A percentile compares a stretch with the other conserved stretches of the same genome.
Evolutionary conservation across 352 stramenopile genomes (phyloP).

Genomic region (Phytophthora boehmeriae): DNA sequence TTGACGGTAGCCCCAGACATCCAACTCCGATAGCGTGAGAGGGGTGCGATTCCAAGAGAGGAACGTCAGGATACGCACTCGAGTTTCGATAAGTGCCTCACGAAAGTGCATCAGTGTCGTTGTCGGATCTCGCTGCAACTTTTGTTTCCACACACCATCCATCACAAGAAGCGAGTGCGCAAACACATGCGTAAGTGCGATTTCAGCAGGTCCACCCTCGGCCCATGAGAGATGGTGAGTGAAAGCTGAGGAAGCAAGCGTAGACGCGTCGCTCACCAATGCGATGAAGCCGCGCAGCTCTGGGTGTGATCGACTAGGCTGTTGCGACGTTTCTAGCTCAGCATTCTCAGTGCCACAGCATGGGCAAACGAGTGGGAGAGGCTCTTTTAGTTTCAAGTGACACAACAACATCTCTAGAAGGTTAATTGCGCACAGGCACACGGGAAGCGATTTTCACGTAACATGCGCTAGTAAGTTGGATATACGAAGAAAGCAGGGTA

Average conservation of each 20-base stretch:
- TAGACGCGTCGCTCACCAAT: slow-evolving; percentile 46
- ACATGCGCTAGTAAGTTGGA: slow-evolving; percentile 47
- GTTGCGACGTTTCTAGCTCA: slow-evolving; percentile 58
- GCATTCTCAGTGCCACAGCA: slow-evolving; percentile 75
- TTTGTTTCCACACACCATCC: slow-evolving; percentile 64
- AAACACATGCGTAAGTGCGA: slow-evolving; percentile 65
- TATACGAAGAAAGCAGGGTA: slow-evolving; percentile 3
- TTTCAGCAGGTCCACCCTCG: slow-evolving; percentile 45
- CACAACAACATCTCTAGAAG: slow-evolving; percentile 72
- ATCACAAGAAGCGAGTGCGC: slow-evolving; percentile 65
- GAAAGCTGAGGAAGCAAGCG: slow-evolving; percentile 40
- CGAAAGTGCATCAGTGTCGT: slow-evolving; percentile 71
- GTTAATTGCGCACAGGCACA: slow-evolving; percentile 68
- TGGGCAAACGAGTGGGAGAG: slow-evolving; percentile 61
- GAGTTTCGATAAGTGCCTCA: slow-evolving; percentile 59
- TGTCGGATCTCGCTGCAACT: slow-evolving; percentile 49
- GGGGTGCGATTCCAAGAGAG: slow-evolving; percentile 50
- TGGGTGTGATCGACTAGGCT: slow-evolving; percentile 53
- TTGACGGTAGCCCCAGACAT: slow-evolving; percentile 52
- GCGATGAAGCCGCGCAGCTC: slow-evolving; percentile 62
- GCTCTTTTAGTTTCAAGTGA: slow-evolving; percentile 73
- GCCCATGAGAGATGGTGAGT: slow-evolving; percentile 51
- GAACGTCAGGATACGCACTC: slow-evolving; percentile 51
- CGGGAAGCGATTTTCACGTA: slow-evolving; percentile 73
- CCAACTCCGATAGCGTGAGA: slow-evolving; percentile 53